Evolutionary conservation across 768 basidiomycete genomes (phyloP).

Genomic region (Pulveroboletus sp.): DNA sequence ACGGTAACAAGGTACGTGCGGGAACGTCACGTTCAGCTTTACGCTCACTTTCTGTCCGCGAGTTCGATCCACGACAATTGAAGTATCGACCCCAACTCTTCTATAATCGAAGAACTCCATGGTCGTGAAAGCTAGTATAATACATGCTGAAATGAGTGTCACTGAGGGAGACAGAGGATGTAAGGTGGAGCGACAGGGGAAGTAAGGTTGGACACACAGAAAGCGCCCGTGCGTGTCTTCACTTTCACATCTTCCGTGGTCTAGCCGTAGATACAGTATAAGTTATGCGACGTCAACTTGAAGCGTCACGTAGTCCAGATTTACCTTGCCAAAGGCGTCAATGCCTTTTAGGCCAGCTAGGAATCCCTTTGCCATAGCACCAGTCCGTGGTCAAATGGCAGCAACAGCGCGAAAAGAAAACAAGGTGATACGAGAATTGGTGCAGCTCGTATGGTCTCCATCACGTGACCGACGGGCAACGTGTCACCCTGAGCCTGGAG

Average conservation of each 20-base stretch:
- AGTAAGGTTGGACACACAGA: constrained; percentile 52
- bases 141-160: constrained; percentile 85
- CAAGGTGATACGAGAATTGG: constrained; percentile 6
- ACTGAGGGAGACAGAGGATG: constrained; percentile 45
- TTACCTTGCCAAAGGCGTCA: constrained; percentile 98
- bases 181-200: constrained; percentile 6
- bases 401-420: constrained; percentile 10
- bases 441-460: too few species aligned
- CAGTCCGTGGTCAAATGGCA: constrained; percentile 19
- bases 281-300: constrained; percentile 7
- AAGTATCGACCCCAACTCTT: constrained; percentile 79
- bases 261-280: constrained; percentile 38
- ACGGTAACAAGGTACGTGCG: constrained; percentile 97
- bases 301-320: constrained; percentile 20
- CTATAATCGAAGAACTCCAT: constrained; percentile 98
- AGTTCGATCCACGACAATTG: constrained; percentile 90
- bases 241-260: constrained; percentile 99
- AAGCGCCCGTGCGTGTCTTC: constrained; percentile 91
- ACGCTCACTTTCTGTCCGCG: constrained; percentile 93
- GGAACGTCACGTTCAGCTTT: constrained; percentile 90
- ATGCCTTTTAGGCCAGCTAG: constrained; percentile 80
- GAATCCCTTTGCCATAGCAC: constrained; percentile 72
- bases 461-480: constrained; percentile 28
- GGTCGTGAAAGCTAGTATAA: constrained; percentile 86
- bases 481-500: constrained; percentile 17